A percentile compares a stretch with the other conserved stretches of the same genome.
phyloP scores from a whole-genome alignment of 1,284 basidiomycete species.

The Salmacisia buchloeana region DNA sequence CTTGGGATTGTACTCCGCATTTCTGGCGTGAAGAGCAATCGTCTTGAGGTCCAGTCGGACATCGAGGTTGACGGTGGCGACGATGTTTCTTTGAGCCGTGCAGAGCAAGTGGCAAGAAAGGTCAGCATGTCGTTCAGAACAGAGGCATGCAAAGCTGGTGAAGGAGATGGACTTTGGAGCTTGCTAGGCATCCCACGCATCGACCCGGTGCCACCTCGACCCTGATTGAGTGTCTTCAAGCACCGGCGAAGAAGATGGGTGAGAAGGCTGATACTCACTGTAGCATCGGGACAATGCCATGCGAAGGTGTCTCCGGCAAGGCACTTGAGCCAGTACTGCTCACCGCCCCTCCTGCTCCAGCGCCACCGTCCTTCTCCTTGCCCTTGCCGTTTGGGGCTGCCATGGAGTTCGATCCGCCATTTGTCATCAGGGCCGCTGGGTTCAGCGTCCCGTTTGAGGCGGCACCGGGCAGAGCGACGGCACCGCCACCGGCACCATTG shows the following conservation, averaged over 20 bases:
- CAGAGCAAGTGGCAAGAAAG: slow-evolving; percentile 4
- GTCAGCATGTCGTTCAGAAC: neutral
- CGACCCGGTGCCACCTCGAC: too few species aligned
- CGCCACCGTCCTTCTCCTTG: neutral
- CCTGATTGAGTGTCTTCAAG: too few species aligned
- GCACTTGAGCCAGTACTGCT: slow-evolving; percentile 35
- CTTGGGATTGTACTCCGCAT: slow-evolving; percentile 99
- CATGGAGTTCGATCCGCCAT: too few species aligned
- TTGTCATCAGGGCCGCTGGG: too few species aligned
- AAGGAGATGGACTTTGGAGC: neutral
- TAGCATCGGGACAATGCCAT: slow-evolving; percentile 52
- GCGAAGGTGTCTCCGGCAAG: slow-evolving; percentile 21
- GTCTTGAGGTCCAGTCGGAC: slow-evolving; percentile 96
- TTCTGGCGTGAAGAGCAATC: slow-evolving; percentile 92
- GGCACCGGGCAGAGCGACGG: too few species aligned
- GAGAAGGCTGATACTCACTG: slow-evolving; percentile 45
- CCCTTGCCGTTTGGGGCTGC: too few species aligned
- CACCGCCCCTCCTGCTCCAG: slow-evolving; percentile 30
- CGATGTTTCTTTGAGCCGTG: slow-evolving; percentile 68
- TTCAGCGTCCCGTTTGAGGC: too few species aligned
- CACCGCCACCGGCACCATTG: too few species aligned
- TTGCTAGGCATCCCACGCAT: too few species aligned
- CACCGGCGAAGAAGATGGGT: slow-evolving; percentile 9
- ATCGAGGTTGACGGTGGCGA: slow-evolving; percentile 97
- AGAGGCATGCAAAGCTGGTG: slow-evolving; percentile 10